A percentile compares a stretch with the other conserved stretches of the same genome.
Evolutionary conservation across 169 alveolate species (phyloP).

Genomic region (Cryptosporidium muris): DNA sequence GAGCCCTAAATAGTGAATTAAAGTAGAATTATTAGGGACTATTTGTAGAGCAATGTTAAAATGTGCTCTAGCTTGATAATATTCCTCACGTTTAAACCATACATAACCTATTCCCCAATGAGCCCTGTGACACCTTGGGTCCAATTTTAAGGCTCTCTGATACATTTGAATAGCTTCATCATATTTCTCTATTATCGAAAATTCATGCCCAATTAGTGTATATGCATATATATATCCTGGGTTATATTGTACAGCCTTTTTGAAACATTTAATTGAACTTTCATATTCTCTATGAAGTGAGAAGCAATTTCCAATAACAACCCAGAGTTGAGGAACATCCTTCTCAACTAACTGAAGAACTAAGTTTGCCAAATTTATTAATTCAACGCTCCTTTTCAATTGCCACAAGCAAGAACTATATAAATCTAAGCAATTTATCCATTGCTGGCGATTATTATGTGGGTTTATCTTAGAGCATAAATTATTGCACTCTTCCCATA

Average conservation of each 20-base stretch:
- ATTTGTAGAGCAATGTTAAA: slow-evolving; percentile 79
- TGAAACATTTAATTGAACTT: slow-evolving; percentile 85
- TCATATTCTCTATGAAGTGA: slow-evolving; percentile 87
- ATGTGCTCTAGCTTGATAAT: slow-evolving; percentile 78
- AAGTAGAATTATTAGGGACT: slow-evolving; percentile 80
- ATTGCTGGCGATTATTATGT: slow-evolving; percentile 23
- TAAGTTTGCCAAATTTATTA: slow-evolving; percentile 48
- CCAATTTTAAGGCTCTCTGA: slow-evolving; percentile 80
- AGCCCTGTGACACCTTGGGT: slow-evolving; percentile 85
- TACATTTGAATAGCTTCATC: slow-evolving; percentile 84
- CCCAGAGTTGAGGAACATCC: slow-evolving; percentile 86
- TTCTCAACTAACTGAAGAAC: slow-evolving; percentile 25
- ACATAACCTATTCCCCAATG: slow-evolving; percentile 90
- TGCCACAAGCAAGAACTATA: slow-evolving; percentile 69
- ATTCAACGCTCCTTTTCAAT: slow-evolving; percentile 35
- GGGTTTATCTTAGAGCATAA: slow-evolving; percentile 20
- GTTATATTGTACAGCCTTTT: slow-evolving; percentile 84
- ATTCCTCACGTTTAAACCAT: slow-evolving; percentile 84
- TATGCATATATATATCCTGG: slow-evolving; percentile 83
- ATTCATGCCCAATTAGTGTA: slow-evolving; percentile 87
- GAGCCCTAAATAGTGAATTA: slow-evolving; percentile 84
- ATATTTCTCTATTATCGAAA: slow-evolving; percentile 84
- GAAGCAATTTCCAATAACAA: slow-evolving; percentile 85
- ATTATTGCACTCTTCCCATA: slow-evolving; percentile 65
- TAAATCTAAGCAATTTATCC: slow-evolving; percentile 67